Percentiles rank a stretch among this genome's conserved stretches.
Conservation (phyloP, 2,329 filamentous ascomycete species). For the Neopestalotiopsis clavispora region DNA sequence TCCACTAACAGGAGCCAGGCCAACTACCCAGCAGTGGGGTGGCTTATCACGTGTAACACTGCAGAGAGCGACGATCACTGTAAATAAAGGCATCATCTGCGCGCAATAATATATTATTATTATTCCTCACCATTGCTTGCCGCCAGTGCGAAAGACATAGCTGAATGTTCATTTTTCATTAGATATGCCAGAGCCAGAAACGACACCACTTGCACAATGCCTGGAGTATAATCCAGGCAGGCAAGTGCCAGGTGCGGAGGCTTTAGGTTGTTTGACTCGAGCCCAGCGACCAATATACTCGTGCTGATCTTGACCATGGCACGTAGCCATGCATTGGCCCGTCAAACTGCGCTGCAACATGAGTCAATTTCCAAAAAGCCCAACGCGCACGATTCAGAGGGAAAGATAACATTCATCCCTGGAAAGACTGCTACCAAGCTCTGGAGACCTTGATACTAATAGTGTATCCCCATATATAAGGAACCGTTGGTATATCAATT, state of each 20-base stretch:
- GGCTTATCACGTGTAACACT: constrained; percentile 11
- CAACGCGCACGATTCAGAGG: not conserved
- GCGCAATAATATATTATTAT: not conserved
- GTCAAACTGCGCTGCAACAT: not conserved
- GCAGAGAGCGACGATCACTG: constrained; percentile 1
- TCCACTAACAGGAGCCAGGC: constrained; percentile 4
- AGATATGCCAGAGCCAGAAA: no score
- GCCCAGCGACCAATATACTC: not conserved
- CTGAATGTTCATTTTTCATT: not conserved
- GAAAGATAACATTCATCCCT: not conserved
- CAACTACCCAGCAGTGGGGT: not conserved
- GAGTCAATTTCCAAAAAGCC: not conserved
- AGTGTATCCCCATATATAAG: not conserved
- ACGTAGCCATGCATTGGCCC: not conserved
- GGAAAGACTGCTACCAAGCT: not conserved
- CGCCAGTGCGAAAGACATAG: not conserved
- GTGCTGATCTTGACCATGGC: not conserved
- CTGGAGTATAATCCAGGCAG: not conserved
- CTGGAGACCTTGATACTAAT: not conserved
- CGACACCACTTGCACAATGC: no score
- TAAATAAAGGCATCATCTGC: not conserved
- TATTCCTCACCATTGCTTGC: not conserved
- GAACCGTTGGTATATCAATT: not conserved
- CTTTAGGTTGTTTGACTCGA: not conserved
- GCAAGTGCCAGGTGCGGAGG: not conserved